These are phyloP conservation scores for Leccinum truebloodii DNA, from an alignment of 768 basidiomycete species.

Conservation along the genomic window DNA sequence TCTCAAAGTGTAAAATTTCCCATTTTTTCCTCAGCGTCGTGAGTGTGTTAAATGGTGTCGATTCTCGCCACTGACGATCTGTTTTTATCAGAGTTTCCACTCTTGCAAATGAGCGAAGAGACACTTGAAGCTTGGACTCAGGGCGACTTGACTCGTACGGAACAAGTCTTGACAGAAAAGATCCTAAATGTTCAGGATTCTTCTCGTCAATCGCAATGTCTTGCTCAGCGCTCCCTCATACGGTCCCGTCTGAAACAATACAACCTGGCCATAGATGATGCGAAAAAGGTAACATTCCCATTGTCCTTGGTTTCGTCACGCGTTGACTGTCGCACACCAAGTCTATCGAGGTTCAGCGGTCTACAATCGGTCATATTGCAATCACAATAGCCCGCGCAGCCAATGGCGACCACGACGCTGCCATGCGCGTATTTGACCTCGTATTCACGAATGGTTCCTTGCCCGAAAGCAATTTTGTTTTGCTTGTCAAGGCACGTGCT, in stretches of 20 bases:
- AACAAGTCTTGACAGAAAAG: conserved; percentile 1
- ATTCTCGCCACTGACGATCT: background rate
- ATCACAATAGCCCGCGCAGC: background rate
- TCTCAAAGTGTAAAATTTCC: background rate
- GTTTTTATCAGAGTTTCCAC: background rate
- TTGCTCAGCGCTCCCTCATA: background rate
- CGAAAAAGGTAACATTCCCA: background rate
- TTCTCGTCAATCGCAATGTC: background rate
- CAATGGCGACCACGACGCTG: conserved; percentile 6
- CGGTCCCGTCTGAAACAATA: background rate
- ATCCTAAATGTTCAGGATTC: background rate
- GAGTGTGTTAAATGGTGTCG: background rate
- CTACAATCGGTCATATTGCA: conserved; percentile 14
- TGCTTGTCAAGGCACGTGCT: conserved; percentile 12
- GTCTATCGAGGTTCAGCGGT: conserved; percentile 11
- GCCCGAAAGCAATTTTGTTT: conserved; percentile 8
- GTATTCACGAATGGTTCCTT: background rate
- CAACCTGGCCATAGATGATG: conserved; percentile 6
- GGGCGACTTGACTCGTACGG: background rate
- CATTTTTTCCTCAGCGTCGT: background rate
- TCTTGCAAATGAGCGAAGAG: background rate
- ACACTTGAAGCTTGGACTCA: conserved; percentile 1
- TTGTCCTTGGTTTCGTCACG: too few species aligned
- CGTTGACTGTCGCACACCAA: background rate
- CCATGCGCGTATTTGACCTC: conserved; percentile 9